Evolutionary conservation across 768 basidiomycete genomes (phyloP).

Genomic region (Panaeolus papilionaceus): DNA sequence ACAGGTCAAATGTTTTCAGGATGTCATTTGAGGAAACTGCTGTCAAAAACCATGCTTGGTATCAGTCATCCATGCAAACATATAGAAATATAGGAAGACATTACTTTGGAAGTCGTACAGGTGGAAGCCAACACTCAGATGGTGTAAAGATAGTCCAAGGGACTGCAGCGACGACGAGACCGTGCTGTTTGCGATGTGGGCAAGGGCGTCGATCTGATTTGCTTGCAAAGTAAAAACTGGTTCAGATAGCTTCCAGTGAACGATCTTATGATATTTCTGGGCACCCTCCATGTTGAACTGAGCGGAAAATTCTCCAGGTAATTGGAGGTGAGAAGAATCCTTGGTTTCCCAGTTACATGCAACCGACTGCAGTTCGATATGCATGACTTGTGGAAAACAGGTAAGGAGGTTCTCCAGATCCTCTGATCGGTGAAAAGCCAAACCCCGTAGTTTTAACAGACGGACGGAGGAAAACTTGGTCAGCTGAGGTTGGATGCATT

Average conservation of each 20-base stretch:
- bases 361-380: background rate
- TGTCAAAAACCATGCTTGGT: background rate
- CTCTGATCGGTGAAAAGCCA: background rate
- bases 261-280: background rate
- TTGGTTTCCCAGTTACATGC: background rate
- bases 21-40: constrained; percentile 12
- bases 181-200: background rate
- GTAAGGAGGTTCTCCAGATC: background rate
- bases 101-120: background rate
- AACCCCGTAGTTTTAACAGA: background rate
- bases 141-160: background rate
- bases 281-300: constrained; percentile 1
- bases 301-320: background rate
- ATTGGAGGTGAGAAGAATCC: background rate
- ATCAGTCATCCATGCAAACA: background rate
- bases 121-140: background rate
- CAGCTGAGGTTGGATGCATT: background rate
- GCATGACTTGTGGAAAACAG: background rate
- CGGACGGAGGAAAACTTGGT: background rate
- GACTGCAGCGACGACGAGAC: background rate
- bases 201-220: background rate
- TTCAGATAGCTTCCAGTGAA: constrained; percentile 6
- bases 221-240: background rate
- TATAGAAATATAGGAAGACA: background rate
- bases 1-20: constrained; percentile 29